A percentile compares a stretch with the other conserved stretches of the same genome.
Evolutionary conservation across 495 filamentous ascomycete species (phyloP).

Genomic region (Aspergillus sclerotiicarbonarius): DNA sequence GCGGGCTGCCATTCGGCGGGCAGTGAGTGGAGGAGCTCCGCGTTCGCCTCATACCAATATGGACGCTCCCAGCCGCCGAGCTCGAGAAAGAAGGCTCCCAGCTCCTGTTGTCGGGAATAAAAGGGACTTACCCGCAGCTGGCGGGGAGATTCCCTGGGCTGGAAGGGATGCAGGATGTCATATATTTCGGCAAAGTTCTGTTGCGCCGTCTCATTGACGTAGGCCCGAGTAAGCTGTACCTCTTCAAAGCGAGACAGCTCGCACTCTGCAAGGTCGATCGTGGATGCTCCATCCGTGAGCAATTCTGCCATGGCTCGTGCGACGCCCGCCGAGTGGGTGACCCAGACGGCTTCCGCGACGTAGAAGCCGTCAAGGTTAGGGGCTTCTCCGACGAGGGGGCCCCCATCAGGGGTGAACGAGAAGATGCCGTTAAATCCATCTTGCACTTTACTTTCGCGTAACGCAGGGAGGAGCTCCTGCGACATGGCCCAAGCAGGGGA

Average conservation of each 20-base stretch:
- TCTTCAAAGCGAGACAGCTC: conserved; percentile 52
- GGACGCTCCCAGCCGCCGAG: conserved; percentile 51
- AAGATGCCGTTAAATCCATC: conserved; percentile 55
- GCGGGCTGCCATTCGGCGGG: conserved; percentile 44
- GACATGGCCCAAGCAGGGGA: conserved; percentile 47
- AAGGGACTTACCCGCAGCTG: conserved; percentile 48
- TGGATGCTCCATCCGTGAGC: conserved; percentile 43
- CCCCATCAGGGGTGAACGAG: conserved; percentile 54
- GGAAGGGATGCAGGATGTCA: conserved; percentile 51
- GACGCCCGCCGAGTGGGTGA: conserved; percentile 54
- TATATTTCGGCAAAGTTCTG: conserved; percentile 55
- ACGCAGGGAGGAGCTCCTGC: conserved; percentile 40
- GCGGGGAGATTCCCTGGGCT: conserved; percentile 46
- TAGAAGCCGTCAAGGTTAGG: conserved; percentile 50
- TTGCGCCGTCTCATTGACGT: conserved; percentile 45
- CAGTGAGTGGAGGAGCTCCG: conserved; percentile 36
- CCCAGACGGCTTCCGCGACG: conserved; percentile 55
- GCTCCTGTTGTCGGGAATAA: conserved; percentile 40
- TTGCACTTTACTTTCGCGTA: conserved; percentile 38
- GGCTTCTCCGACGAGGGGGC: conserved; percentile 46
- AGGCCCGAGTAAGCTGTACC: conserved; percentile 41
- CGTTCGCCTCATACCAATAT: conserved; percentile 51
- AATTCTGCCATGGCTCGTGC: conserved; percentile 49
- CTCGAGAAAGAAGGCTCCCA: conserved; percentile 50
- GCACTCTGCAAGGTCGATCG: conserved; percentile 47